Percentiles rank a stretch among this genome's conserved stretches.
Conservation (phyloP, 176 grass and related monocot species). For the Avena eriantha region DNA sequence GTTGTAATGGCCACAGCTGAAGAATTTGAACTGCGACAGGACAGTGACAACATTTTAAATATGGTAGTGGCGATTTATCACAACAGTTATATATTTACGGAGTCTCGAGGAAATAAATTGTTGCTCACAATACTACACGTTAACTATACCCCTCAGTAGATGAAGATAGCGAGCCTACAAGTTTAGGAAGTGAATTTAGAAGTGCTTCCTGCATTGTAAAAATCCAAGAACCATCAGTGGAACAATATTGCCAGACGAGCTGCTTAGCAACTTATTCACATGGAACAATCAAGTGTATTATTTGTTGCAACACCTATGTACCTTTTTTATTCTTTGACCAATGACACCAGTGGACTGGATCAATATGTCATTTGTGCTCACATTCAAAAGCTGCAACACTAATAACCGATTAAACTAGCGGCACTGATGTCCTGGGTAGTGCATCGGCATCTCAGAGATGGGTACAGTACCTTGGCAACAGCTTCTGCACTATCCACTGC, state of each 20-base stretch:
- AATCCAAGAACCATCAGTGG: slow-evolving; percentile 34
- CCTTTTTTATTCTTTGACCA: slow-evolving; percentile 98
- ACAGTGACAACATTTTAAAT: slow-evolving; percentile 9
- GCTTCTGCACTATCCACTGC: slow-evolving; percentile 83
- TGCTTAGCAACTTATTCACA: slow-evolving; percentile 31
- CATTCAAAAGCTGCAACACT: slow-evolving; percentile 70
- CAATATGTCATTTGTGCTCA: slow-evolving; percentile 68
- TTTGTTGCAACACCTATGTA: neutral
- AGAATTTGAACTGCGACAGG: slow-evolving; percentile 62
- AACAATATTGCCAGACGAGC: slow-evolving; percentile 24
- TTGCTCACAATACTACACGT: neutral
- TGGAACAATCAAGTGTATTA: neutral
- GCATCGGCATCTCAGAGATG: slow-evolving; percentile 13
- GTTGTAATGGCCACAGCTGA: slow-evolving; percentile 96
- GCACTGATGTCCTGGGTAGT: neutral
- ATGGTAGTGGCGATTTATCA: slow-evolving; percentile 10
- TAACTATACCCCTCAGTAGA: slow-evolving; percentile 73
- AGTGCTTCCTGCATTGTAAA: slow-evolving; percentile 79
- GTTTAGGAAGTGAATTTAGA: slow-evolving; percentile 89
- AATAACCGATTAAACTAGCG: slow-evolving; percentile 31
- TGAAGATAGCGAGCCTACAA: slow-evolving; percentile 78
- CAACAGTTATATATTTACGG: slow-evolving; percentile 28
- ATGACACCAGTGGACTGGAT: slow-evolving; percentile 98
- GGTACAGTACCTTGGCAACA: slow-evolving; percentile 73
- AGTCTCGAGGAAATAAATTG: neutral